phyloP scores from a whole-genome alignment of 2,329 filamentous ascomycete genomes.

The Fonsecaea multimorphosa region DNA sequence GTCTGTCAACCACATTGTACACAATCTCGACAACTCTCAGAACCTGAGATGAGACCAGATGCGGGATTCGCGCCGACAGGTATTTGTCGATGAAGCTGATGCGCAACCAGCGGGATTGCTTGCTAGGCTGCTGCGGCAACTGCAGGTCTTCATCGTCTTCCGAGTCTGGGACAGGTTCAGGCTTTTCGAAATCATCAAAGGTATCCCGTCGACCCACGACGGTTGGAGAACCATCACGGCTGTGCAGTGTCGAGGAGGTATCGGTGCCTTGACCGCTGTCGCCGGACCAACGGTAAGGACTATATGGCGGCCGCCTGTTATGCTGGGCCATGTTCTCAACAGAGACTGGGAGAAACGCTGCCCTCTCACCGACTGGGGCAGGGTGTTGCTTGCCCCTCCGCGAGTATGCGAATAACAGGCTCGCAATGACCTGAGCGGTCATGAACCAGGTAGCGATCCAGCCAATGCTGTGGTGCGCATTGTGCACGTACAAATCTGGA shows the following conservation, averaged over 20 bases:
- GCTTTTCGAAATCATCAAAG: slow-evolving; percentile 57
- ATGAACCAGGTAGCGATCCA: slow-evolving; percentile 81
- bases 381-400: slow-evolving; percentile 51
- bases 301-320: slow-evolving; percentile 47
- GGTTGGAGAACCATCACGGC: slow-evolving; percentile 67
- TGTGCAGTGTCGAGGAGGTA: slow-evolving; percentile 69
- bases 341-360: slow-evolving; percentile 68
- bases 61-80: slow-evolving; percentile 61
- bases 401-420: slow-evolving; percentile 67
- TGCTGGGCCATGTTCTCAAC: slow-evolving; percentile 62
- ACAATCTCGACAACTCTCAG: slow-evolving; percentile 64
- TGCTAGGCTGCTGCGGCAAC: slow-evolving; percentile 41
- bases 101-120: slow-evolving; percentile 43
- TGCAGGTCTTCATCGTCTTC: slow-evolving; percentile 56
- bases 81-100: slow-evolving; percentile 57
- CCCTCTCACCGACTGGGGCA: slow-evolving; percentile 55
- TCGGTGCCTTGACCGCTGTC: slow-evolving; percentile 80
- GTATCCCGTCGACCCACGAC: slow-evolving; percentile 55
- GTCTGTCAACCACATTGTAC: slow-evolving; percentile 75
- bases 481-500: slow-evolving; percentile 83
- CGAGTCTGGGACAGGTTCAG: slow-evolving; percentile 47
- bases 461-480: slow-evolving; percentile 85
- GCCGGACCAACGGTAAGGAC: slow-evolving; percentile 65
- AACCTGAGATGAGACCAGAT: slow-evolving; percentile 44
- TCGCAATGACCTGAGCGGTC: slow-evolving; percentile 71